Evolutionary conservation across 495 filamentous ascomycete species (phyloP).

Genomic region (Daldinia childiae): DNA sequence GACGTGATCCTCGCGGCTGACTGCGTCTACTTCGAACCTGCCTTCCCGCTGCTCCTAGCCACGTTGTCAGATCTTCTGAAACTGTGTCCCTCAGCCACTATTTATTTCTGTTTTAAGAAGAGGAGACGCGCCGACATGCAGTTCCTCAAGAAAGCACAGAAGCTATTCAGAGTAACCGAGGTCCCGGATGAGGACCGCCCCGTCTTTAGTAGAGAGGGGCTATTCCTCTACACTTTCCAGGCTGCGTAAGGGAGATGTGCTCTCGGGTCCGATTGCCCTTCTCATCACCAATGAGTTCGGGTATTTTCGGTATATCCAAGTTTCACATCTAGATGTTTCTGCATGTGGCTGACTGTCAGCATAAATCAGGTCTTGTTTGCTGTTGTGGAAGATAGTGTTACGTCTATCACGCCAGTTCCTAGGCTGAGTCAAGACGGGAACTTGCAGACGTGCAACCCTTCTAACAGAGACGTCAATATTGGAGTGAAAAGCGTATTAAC

Average conservation of each 20-base stretch:
- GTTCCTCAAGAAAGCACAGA: slow-evolving; percentile 74
- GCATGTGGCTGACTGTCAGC: neutral
- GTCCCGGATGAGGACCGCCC: slow-evolving; percentile 69
- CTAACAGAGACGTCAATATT: slow-evolving; percentile 2
- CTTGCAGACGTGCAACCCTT: slow-evolving; percentile 14
- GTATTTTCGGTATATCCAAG: neutral
- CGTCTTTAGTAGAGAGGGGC: slow-evolving; percentile 66
- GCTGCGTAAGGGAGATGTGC: slow-evolving; percentile 1
- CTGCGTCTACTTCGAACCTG: slow-evolving; percentile 96
- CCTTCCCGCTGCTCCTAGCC: slow-evolving; percentile 83
- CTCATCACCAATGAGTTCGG: neutral
- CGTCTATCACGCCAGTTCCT: neutral
- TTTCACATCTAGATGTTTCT: neutral
- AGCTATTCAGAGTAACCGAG: slow-evolving; percentile 70
- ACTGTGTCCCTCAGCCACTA: slow-evolving; percentile 64
- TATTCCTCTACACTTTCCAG: slow-evolving; percentile 70
- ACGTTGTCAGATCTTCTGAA: slow-evolving; percentile 74
- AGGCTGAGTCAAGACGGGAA: slow-evolving; percentile 19
- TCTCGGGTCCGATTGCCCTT: neutral
- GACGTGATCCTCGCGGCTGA: slow-evolving; percentile 91
- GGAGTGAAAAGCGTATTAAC: slow-evolving; percentile 1
- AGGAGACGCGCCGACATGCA: slow-evolving; percentile 78
- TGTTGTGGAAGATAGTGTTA: neutral
- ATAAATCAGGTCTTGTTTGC: neutral
- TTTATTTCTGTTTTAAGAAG: slow-evolving; percentile 97